These are phyloP conservation scores for Phaeotremella skinneri DNA, from an alignment of 768 basidiomycete species.

Conservation along the genomic window DNA sequence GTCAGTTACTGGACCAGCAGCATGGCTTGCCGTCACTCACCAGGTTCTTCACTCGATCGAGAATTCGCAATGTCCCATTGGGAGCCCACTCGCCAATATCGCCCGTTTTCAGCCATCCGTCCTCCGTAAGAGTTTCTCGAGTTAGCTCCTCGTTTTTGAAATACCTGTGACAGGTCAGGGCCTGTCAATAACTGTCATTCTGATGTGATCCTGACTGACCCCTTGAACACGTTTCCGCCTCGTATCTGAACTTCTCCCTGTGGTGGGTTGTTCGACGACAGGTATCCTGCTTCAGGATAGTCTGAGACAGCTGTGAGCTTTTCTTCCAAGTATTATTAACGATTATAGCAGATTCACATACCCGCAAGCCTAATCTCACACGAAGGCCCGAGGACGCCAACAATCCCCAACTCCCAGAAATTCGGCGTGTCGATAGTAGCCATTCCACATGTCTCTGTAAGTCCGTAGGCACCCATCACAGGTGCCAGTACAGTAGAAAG, in stretches of 20 bases:
- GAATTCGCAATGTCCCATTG: constrained; percentile 45
- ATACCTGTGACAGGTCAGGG: constrained; percentile 23
- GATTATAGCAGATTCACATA: constrained; percentile 8
- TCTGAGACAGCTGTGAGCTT: constrained; percentile 27
- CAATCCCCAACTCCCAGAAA: constrained; percentile 32
- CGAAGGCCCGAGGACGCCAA: constrained; percentile 47
- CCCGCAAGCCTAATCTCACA: constrained; percentile 46
- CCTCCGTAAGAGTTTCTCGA: constrained; percentile 43
- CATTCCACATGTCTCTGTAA: constrained; percentile 51
- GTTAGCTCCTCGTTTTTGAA: constrained; percentile 44
- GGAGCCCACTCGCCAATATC: constrained; percentile 48
- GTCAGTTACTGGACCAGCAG: neutral
- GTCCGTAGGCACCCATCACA: constrained; percentile 52
- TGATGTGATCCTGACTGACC: constrained; percentile 17
- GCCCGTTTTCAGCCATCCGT: constrained; percentile 51
- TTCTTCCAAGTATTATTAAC: neutral
- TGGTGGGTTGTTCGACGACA: constrained; percentile 39
- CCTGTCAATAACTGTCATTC: neutral
- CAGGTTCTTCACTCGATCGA: constrained; percentile 51
- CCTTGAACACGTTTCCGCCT: constrained; percentile 47
- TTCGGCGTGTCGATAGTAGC: constrained; percentile 35
- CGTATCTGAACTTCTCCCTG: constrained; percentile 49
- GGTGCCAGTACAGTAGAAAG: constrained; percentile 44
- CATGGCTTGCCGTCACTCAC: constrained; percentile 27
- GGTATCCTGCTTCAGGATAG: constrained; percentile 49